These are phyloP conservation scores for Pseudoperonospora humuli DNA, from an alignment of 352 stramenopile species.

Conservation along the genomic window DNA sequence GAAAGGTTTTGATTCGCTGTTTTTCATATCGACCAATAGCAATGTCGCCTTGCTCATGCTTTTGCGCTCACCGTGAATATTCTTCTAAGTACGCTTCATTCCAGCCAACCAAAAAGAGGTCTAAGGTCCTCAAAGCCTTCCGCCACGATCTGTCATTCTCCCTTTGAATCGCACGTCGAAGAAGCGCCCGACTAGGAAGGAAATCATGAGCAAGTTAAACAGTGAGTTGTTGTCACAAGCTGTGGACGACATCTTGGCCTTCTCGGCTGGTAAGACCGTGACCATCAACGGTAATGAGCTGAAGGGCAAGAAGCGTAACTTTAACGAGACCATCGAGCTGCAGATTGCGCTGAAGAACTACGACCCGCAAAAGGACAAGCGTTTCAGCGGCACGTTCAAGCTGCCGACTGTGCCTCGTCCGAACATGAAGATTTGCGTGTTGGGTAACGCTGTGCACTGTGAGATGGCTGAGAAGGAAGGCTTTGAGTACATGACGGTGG, in stretches of 20 bases:
- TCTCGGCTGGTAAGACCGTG: slow-evolving; percentile 91
- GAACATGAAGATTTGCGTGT: slow-evolving; percentile 1
- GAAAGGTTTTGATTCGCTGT: too few species aligned
- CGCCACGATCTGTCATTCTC: slow-evolving; percentile 36
- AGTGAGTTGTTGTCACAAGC: slow-evolving; percentile 93
- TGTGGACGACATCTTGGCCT: slow-evolving; percentile 95
- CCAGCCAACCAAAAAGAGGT: background rate
- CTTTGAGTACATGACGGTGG: slow-evolving; percentile 52
- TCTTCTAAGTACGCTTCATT: background rate
- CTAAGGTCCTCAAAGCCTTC: background rate
- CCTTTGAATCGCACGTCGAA: slow-evolving; percentile 57
- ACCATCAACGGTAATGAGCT: slow-evolving; percentile 86
- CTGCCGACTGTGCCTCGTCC: slow-evolving; percentile 90
- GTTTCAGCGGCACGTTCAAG: slow-evolving; percentile 99
- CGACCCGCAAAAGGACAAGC: slow-evolving; percentile 99
- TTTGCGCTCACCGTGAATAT: background rate
- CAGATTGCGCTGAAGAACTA: slow-evolving; percentile 99
- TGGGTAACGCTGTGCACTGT: slow-evolving; percentile 94
- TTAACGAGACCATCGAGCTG: slow-evolving; percentile 98
- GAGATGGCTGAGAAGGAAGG: slow-evolving; percentile 95
- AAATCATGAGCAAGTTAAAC: slow-evolving; percentile 95
- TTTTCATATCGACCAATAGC: too few species aligned
- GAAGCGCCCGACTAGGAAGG: slow-evolving; percentile 40
- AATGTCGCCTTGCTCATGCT: too few species aligned
- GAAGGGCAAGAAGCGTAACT: slow-evolving; percentile 99